A percentile compares a stretch with the other conserved stretches of the same genome.
Conservation (phyloP, 2,329 filamentous ascomycete genomes). For the Pseudogymnoascus verrucosus region DNA sequence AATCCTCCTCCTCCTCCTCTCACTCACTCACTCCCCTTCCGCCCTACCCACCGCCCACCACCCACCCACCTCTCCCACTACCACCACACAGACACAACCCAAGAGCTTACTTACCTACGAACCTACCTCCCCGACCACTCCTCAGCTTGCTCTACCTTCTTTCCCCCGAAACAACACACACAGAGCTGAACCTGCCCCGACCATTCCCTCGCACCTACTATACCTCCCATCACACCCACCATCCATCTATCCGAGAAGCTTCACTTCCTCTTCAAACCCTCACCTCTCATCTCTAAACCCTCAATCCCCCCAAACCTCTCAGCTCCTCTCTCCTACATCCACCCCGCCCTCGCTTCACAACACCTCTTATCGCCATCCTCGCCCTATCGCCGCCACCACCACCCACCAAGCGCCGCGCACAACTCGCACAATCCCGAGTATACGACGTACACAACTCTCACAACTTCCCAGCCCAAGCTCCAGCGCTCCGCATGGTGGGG, state of each 20-base stretch:
- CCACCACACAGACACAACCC: neutral
- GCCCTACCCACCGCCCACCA: neutral
- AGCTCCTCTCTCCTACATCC: neutral
- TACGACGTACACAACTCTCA: neutral
- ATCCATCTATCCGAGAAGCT: neutral
- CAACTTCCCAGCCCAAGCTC: constrained; percentile 1
- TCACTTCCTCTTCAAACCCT: neutral
- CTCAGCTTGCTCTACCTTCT: neutral
- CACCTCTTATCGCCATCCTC: neutral
- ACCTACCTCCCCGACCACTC: neutral
- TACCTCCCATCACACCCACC: neutral
- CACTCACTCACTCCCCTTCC: neutral
- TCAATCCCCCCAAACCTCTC: neutral
- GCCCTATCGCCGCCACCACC: neutral
- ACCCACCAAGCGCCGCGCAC: neutral
- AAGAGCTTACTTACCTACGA: neutral
- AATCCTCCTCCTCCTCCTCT: neutral
- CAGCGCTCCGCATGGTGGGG: constrained; percentile 43
- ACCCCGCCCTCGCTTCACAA: neutral
- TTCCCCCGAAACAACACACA: neutral
- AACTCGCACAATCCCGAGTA: neutral
- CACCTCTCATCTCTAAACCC: neutral
- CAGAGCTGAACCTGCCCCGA: neutral
- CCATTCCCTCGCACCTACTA: neutral
- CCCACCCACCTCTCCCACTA: neutral